Base-by-base conservation (phyloP, 345 rosid genomes). In the Populus alba region DNA sequence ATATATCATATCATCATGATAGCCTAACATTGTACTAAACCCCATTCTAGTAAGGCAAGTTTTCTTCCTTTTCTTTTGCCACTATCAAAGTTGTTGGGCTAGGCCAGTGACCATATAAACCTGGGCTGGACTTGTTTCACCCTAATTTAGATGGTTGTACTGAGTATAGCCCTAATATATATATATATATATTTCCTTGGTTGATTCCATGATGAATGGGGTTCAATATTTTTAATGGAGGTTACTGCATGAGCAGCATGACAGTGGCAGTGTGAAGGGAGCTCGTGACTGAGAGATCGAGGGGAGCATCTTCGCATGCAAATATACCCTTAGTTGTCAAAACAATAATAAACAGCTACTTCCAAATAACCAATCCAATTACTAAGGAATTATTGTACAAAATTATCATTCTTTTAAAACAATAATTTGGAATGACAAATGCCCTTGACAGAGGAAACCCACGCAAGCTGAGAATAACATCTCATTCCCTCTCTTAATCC, bases 381-480 rank as follows among this genome's bases (percentile, higher is more conserved):
- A 78, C 57, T 59, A 71, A 68, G 81, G 79, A 82, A 82, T 82
- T 80, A 71, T 70, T 80, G 74, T 80, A 38, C 68, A 70, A 77
- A 83, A 85, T 82, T 85, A 80, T 75, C 74, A 76, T 79, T 81
- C 80, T 74, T 75, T 76, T 72, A 84, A 23, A 69, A 79, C 70
- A 77, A 73, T 72, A 81, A 76, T 82, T 77, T 85, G 90, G 88
- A 87, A 86, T 82, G 84, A 65, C 77, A 70, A 82, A 82, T 80
- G 47, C 81, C 82, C 81, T 70, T 68, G 70, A n/a, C 79, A 61
- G 71, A 74, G 77, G 12, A 77, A 82, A 69, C 35, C 62, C 70
- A 57, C 39, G 77, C 79, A 65, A 70, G 65, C 63, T 61, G 71
- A 83, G 83, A 84, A 84, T 83, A 83, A 86, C 51, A 81, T 75